Base-by-base conservation (phyloP, 2,329 filamentous ascomycete species). In the Diaporthe humulicola region DNA sequence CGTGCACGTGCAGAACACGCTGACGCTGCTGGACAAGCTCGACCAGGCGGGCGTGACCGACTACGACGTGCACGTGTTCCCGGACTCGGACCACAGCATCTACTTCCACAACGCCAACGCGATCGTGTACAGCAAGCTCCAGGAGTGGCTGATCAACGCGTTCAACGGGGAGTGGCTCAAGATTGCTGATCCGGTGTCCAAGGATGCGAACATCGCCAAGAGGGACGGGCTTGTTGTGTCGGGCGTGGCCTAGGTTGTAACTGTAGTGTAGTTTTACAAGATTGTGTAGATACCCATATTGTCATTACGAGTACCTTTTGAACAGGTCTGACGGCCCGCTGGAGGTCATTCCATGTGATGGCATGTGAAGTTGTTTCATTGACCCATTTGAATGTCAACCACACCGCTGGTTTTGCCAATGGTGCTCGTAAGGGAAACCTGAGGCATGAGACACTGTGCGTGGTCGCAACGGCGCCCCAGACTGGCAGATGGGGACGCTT, bases 11-110 rank as follows among this genome's bases (percentile, higher is more conserved):
- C 97, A 99, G 84, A 98, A 98, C 83, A 95, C 96, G 0, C 89
- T 98, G 74, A 94, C 92, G 1, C 85, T 99, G 76, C 87, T 99
- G 61, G 97, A 99, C 83, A 93, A 93, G 79, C 88, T 99, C 58
- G 95, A 99, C 85, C 80, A 98, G 70, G 92, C 88, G 0, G 90
- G 91, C 17, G 90, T 98, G 4, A 92, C 96, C 83, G 99, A 99
- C 81, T 99, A 98, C 80, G 97, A 99, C 81, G 92, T 99, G 17
- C 96, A 98, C 83, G 92, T 98, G 73, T 99, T 98, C 85, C 97
- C 97, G 0, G 97, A 99, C 83, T 97, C 94, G 71, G 95, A 99
- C 85, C 97, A 99, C 83, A 91, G 93, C 76, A 99, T 99, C 76
- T 95, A 92, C 81, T 99, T 98, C 82, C 96, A 99, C 82, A 96